phyloP scores from a whole-genome alignment of 1,284 basidiomycete genomes.

The Ceratobasidium sp. region DNA sequence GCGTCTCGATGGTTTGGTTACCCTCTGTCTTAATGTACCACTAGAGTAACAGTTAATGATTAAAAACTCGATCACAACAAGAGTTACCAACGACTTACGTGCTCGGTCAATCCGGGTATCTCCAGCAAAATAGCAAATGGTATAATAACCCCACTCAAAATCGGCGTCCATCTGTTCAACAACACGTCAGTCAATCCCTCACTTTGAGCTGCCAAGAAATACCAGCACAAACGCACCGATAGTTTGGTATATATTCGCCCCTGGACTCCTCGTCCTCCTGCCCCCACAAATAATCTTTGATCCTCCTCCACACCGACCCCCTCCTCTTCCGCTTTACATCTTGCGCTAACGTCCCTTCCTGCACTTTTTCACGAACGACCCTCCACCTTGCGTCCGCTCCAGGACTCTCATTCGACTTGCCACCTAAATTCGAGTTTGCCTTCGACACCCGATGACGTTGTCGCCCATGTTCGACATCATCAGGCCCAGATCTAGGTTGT shows the following conservation, averaged over 20 bases:
- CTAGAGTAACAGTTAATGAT: slow-evolving; percentile 35
- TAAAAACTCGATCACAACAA: background rate
- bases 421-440: background rate
- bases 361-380: slow-evolving; percentile 5
- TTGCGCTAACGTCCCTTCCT: background rate
- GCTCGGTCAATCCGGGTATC: slow-evolving; percentile 78
- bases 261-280: slow-evolving; percentile 44
- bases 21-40: slow-evolving; percentile 68
- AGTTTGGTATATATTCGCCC: slow-evolving; percentile 48
- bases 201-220: too few species aligned
- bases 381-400: background rate
- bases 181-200: slow-evolving; percentile 44
- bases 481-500: background rate
- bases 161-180: slow-evolving; percentile 63
- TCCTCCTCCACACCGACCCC: slow-evolving; percentile 2
- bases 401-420: background rate
- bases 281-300: slow-evolving; percentile 45
- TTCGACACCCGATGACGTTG: background rate
- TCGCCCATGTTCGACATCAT: slow-evolving; percentile 3
- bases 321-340: background rate
- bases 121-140: slow-evolving; percentile 85
- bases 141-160: slow-evolving; percentile 76
- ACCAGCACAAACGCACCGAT: slow-evolving; percentile 33
- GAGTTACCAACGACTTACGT: slow-evolving; percentile 49
- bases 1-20: slow-evolving; percentile 63